Base-by-base conservation (phyloP, 257 asterid species). In the Solanum megistacrolobum region DNA sequence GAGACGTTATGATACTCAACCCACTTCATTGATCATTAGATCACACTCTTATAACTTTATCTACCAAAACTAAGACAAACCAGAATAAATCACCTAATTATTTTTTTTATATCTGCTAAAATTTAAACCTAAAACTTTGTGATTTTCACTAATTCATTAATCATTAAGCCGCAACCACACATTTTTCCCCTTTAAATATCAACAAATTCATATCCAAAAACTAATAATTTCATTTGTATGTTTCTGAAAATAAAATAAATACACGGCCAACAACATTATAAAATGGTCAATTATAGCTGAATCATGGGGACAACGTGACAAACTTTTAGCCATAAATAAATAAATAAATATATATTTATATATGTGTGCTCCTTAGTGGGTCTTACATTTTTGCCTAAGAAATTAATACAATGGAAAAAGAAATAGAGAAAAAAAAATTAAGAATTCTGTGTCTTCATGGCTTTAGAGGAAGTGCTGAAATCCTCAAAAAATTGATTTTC, bases 381-480 rank as follows among this genome's bases (percentile, higher is more conserved):
- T 10, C 31, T 55, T 31, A 16, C 18, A 66, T 25, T 66, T 66
- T 66, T 66, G 34, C 73, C 0, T 5, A 12, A 66, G 20, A 66
- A 65, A 25, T 68, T 29, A 29, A 7, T 27, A 6, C 0, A 0
- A n/a, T 83, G 88, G 76, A 74, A 58, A 34, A 73, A 8, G 35
- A 83, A 7, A 16, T 16, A 76, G 75, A 76, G 76, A 71, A 41
- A 8, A 87, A 62, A 81, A 92, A 89, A 55, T 88, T 85, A 7
- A 90, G 91, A 85, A 85, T 90, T 25, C 86, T 92, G 1, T 90
- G 92, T 87, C 92, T 92, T 32, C 94, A 89, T 87, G 90, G 91
- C n/a, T 92, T 90, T 74, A 88, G 92, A 85, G 90, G 87, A 21
- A 92, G 91, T 85, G 92, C 27, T 29, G 88, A 87, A 73, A 89